Evolutionary conservation across 1,284 basidiomycete genomes (phyloP), one percentile per base, ranked within the genome.

Genomic region (Apiotrichum laibachii): DNA sequence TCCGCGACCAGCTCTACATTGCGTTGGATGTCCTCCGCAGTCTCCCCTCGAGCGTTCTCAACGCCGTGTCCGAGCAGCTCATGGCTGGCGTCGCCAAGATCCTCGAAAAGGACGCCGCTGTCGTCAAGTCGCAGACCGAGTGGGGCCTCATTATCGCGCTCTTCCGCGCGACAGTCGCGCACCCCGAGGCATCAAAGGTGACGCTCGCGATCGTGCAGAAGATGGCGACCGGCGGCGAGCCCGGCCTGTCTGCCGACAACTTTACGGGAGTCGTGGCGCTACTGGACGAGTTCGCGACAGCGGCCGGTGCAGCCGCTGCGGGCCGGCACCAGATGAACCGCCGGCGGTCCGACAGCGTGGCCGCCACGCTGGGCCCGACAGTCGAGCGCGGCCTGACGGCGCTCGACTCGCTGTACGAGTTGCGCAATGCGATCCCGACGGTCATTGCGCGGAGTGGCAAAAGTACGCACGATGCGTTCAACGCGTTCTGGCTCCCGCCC

Each of bases 101-200:
- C 45, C 80, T 96, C 34, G 85, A 88, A 69, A 86, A 88, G 51
- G 85, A 92, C 68, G 79, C 82, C 42, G 81, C 85, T 7, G 85
- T 92, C 34, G 85, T 92, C 64, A 83, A 84, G 60, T 93, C 92
- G 2, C 88, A 89, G 67, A 97, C 95, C 0, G 94, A 99, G 77
- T 99, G 96, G 96, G 90, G 90, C 56, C 81, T 98, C 39, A 84
- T 95, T 18, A 91, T 96, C 68, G 88, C 91, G 1, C 81, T 98
- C n/a, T 84, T 99, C 66, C 85, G 90, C 44, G 88, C 88, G 0
- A 92, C 91, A 1, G 85, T 92, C 48, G 83, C 87, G 10, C 89
- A 96, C 68, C 85, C 90, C n/a, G 90, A 92, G 75, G 92, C 93
- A 2, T 87, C 89, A 33, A 87, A 89, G 48, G 81, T 87, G 49